Base-by-base conservation (phyloP, 2,329 filamentous ascomycete species). In the Cercospora sp. region DNA sequence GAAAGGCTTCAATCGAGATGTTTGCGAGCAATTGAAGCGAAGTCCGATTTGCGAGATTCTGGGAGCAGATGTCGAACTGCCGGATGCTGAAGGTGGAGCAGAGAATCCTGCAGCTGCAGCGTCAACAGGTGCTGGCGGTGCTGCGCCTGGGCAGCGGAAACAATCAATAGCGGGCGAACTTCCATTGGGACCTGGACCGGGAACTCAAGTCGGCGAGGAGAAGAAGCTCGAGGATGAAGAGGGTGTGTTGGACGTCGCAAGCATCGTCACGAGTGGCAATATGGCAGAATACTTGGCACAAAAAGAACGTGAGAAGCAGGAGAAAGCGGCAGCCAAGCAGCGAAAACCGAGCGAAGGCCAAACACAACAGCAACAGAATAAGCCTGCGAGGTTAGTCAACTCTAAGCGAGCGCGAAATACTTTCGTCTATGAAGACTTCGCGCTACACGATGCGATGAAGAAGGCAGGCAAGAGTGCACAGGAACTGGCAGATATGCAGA, bases 241-340 rank as follows among this genome's bases (percentile, higher is more conserved):
- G 67, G 92, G 92, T 26, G 91, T 94, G 8, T 83, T 95, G 3
- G 91, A 95, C 73, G 91, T 95, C 58, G 92, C 92, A n/a, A 90
- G 87, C 72, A 94, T 95, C 71, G 91, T 95, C 39, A 91, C 91
- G 1, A 91, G 89, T 73, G 92, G 92, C 33, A 78, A 79, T 69
- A 92, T 92, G 73, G 88, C 89, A 73, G 92, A 95, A 74, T 94
- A 93, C 74, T 82, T 95, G 5, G 92, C 91, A 9, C 91, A 92
- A 80, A 93, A 92, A 78, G 91, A 94, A 76, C 91, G 89, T 77
- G 91, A 94, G 76, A 94, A 92, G 83, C 84, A 85, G 5, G 89
- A 91, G 68, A 90, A 87, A 79, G 81, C 82, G 1, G 80, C 86
- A 67, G 83, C 85, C 23, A 87, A 86, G 72, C 71, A 75, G 60